A percentile compares a stretch with the other conserved stretches of the same genome.
Conservation (phyloP, 345 rosid species). For the Euphorbia pulcherrima region DNA sequence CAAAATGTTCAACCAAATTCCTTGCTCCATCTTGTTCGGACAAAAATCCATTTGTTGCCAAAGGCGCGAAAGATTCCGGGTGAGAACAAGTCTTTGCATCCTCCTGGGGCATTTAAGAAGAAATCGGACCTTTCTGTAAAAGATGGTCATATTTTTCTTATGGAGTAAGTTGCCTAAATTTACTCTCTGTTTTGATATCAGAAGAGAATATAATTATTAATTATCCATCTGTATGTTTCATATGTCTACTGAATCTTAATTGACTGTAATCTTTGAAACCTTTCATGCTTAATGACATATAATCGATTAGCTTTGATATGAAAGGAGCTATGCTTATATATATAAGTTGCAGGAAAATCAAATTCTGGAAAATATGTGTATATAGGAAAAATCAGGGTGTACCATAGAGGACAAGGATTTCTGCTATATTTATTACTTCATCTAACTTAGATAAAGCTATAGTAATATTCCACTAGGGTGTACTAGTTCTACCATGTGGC, state of each 20-base stretch:
- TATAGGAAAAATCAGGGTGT: background rate
- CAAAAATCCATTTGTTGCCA: slow-evolving; percentile 75
- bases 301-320: background rate
- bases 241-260: background rate
- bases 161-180: slow-evolving; percentile 70
- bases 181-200: background rate
- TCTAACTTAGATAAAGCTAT: background rate
- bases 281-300: background rate
- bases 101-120: slow-evolving; percentile 99
- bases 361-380: background rate
- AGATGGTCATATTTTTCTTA: slow-evolving; percentile 90
- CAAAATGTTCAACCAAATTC: slow-evolving; percentile 91
- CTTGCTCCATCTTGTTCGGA: slow-evolving; percentile 84
- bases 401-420: background rate
- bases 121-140: slow-evolving; percentile 92
- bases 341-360: background rate
- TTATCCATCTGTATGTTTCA: background rate
- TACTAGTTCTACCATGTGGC: slow-evolving; percentile 1
- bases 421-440: background rate
- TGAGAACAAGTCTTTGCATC: slow-evolving; percentile 82
- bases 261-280: background rate
- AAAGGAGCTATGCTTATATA: background rate
- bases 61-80: slow-evolving; percentile 87
- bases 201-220: background rate
- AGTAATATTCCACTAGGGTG: background rate